Conservation (phyloP, 768 basidiomycete species). For the Lentinula guzmanii region DNA sequence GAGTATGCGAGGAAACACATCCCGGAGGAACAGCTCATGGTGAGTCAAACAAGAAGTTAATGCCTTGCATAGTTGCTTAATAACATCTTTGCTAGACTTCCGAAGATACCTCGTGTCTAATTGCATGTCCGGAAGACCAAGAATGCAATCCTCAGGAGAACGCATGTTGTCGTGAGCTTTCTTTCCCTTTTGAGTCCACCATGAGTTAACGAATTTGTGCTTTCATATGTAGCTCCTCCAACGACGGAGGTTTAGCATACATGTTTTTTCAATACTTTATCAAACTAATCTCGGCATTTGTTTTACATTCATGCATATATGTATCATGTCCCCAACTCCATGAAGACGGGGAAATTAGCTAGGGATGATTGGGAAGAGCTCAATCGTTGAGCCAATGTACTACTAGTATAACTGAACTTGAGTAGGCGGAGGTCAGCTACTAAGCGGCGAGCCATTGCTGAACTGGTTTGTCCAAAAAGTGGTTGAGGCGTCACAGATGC, state of each 20-base stretch:
- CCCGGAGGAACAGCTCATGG: slow-evolving; percentile 46
- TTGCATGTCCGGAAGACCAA: slow-evolving; percentile 64
- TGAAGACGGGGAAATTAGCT: slow-evolving; percentile 71
- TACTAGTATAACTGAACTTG: slow-evolving; percentile 44
- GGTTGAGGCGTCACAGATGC: slow-evolving; percentile 42
- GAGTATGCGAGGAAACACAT: slow-evolving; percentile 52
- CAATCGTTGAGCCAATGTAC: slow-evolving; percentile 51
- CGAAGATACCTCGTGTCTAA: slow-evolving; percentile 57
- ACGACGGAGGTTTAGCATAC: slow-evolving; percentile 30
- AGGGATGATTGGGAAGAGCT: slow-evolving; percentile 59
- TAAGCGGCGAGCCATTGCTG: slow-evolving; percentile 60
- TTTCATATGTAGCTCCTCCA: slow-evolving; percentile 36
- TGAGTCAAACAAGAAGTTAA: slow-evolving; percentile 18
- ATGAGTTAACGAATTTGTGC: slow-evolving; percentile 1
- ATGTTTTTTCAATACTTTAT: not conserved
- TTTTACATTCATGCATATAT: slow-evolving; percentile 3
- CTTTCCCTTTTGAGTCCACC: not conserved
- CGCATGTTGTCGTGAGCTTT: slow-evolving; percentile 72
- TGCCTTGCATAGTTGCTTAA: not conserved
- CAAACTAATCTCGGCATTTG: not conserved
- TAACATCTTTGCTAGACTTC: slow-evolving; percentile 29
- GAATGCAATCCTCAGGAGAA: slow-evolving; percentile 65
- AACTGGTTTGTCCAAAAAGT: slow-evolving; percentile 57
- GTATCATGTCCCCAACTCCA: slow-evolving; percentile 26
- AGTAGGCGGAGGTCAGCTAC: slow-evolving; percentile 53